Percentiles rank a stretch among this genome's conserved stretches.
Conservation (phyloP, 1,139 yeast species). For the Diutina siamensis region DNA sequence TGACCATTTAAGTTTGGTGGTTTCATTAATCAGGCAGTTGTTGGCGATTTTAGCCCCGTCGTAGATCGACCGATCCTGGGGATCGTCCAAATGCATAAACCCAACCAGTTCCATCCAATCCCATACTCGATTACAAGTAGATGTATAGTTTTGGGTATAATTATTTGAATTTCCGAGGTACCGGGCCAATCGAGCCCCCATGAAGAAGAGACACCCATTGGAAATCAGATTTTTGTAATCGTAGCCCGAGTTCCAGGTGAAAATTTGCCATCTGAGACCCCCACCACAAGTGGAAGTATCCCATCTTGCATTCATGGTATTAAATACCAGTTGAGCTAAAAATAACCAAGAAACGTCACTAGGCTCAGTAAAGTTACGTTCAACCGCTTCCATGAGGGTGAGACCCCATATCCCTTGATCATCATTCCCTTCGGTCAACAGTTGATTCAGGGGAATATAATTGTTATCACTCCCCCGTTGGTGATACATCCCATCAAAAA, state of each 20-base stretch:
- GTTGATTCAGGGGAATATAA: slow-evolving; percentile 66
- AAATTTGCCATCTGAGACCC: slow-evolving; percentile 94
- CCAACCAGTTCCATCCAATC: slow-evolving; percentile 68
- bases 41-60: slow-evolving; percentile 67
- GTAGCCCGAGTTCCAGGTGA: slow-evolving; percentile 89
- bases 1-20: slow-evolving; percentile 65
- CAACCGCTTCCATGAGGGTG: slow-evolving; percentile 76
- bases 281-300: slow-evolving; percentile 65
- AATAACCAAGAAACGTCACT: slow-evolving; percentile 46
- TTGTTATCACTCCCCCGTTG: slow-evolving; percentile 60
- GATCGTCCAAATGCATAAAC: slow-evolving; percentile 30
- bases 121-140: slow-evolving; percentile 71
- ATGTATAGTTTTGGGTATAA: slow-evolving; percentile 40
- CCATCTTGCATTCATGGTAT: slow-evolving; percentile 87
- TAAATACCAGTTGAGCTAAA: slow-evolving; percentile 71
- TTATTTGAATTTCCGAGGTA: slow-evolving; percentile 50
- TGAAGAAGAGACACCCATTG: slow-evolving; percentile 80
- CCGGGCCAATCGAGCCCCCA: slow-evolving; percentile 80
- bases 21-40: slow-evolving; percentile 42
- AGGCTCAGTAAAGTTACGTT: slow-evolving; percentile 64
- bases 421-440: slow-evolving; percentile 79
- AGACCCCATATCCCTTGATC: slow-evolving; percentile 92
- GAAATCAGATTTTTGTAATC: slow-evolving; percentile 85
- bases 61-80: slow-evolving; percentile 38
- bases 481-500: slow-evolving; percentile 34